These are phyloP conservation scores for Inga laurina DNA, from an alignment of 306 rosid species.

Conservation along the genomic window DNA sequence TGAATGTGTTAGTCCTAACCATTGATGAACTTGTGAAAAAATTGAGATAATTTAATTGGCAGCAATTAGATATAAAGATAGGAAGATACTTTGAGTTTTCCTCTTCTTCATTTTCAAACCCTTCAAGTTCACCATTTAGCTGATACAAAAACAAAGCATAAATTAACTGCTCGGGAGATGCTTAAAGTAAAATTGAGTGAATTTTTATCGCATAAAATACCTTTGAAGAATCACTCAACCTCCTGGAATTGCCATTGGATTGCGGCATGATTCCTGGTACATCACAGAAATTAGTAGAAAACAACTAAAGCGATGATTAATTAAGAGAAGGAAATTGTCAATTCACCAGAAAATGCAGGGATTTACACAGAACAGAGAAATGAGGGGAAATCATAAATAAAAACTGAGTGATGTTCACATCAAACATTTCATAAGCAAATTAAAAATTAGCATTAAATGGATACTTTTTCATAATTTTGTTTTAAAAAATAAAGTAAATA, in stretches of 20 bases:
- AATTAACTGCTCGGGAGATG: constrained; percentile 13
- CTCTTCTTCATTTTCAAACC: constrained; percentile 38
- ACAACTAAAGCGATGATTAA: constrained; percentile 8
- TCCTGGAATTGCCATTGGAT: constrained; percentile 40
- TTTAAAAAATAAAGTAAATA: too few species aligned
- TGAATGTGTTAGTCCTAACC: constrained; percentile 32
- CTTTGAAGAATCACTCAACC: constrained; percentile 46
- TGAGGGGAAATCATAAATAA: not conserved
- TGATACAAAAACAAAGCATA: constrained; percentile 33
- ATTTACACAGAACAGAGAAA: not conserved
- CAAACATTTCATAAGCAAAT: too few species aligned
- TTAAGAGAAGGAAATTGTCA: constrained; percentile 18
- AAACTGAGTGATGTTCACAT: not conserved
- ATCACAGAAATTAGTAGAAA: constrained; percentile 27
- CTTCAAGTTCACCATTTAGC: constrained; percentile 46
- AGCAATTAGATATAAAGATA: constrained; percentile 17
- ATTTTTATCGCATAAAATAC: constrained; percentile 20
- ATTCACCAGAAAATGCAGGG: not conserved
- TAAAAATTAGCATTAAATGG: too few species aligned
- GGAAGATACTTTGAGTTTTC: constrained; percentile 64
- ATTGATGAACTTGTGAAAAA: constrained; percentile 8
- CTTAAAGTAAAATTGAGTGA: not conserved
- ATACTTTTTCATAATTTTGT: too few species aligned
- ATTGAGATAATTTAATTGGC: constrained; percentile 29
- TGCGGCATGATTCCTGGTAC: constrained; percentile 37